Evolutionary conservation across 2,329 filamentous ascomycete genomes (phyloP).

Genomic region (Epichloe uncinata): DNA sequence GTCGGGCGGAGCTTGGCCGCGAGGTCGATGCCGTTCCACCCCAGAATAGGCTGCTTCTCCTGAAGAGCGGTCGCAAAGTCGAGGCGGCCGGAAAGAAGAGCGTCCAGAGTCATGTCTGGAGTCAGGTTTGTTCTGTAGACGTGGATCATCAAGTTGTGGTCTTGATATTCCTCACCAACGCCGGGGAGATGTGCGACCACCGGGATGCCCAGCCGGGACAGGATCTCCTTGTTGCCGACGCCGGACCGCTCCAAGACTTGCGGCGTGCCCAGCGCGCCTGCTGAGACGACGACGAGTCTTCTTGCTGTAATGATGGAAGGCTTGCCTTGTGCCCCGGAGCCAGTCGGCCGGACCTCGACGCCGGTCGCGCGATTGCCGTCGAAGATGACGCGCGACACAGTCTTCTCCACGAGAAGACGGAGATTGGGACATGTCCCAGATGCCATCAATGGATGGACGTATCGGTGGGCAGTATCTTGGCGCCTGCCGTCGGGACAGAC

Average conservation of each 20-base stretch:
- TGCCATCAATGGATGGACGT: slow-evolving; percentile 21
- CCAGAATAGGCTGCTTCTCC: slow-evolving; percentile 34
- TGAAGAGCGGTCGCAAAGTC: slow-evolving; percentile 25
- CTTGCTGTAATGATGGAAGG: slow-evolving; percentile 13
- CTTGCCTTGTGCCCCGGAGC: slow-evolving; percentile 4
- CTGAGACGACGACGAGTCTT: slow-evolving; percentile 21
- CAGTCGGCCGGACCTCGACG: slow-evolving; percentile 39
- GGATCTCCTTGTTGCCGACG: slow-evolving; percentile 36
- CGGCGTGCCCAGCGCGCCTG: slow-evolving; percentile 39
- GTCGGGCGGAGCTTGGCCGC: slow-evolving; percentile 42
- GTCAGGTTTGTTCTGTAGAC: slow-evolving; percentile 28
- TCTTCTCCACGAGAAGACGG: slow-evolving; percentile 43
- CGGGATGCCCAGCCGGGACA: slow-evolving; percentile 33
- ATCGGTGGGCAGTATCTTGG: slow-evolving; percentile 44
- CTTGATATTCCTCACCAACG: slow-evolving; percentile 41
- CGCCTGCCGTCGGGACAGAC: slow-evolving; percentile 34
- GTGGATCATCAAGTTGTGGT: slow-evolving; percentile 40
- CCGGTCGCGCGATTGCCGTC: slow-evolving; percentile 38
- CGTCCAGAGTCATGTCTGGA: slow-evolving; percentile 29
- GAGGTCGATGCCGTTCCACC: slow-evolving; percentile 46
- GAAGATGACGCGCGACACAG: slow-evolving; percentile 42
- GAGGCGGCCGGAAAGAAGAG: slow-evolving; percentile 31
- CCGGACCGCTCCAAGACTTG: slow-evolving; percentile 49
- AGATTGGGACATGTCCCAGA: slow-evolving; percentile 37
- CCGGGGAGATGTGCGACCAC: slow-evolving; percentile 33